Percentiles rank a stretch among this genome's conserved stretches.
These are phyloP conservation scores for Apophysomyces elegans DNA, from an alignment of 371 early-diverging fungal genomes.

Conservation along the genomic window DNA sequence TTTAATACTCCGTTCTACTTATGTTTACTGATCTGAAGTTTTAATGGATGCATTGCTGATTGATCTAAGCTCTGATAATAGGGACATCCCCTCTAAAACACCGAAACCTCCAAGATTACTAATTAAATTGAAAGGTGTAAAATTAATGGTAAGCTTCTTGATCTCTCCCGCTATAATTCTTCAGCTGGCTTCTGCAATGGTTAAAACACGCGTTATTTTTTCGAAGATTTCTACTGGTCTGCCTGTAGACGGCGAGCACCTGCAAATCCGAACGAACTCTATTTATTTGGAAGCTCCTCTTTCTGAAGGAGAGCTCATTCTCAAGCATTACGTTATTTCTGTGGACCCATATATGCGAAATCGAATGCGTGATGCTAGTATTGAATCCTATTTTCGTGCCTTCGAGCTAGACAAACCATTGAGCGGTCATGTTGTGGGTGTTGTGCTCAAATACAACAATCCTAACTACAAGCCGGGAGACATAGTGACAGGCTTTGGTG, in stretches of 20 bases:
- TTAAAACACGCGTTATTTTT: constrained; percentile 35
- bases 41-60: no score
- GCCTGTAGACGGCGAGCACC: constrained; percentile 49
- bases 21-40: no score
- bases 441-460: constrained; percentile 62
- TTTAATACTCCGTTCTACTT: no score
- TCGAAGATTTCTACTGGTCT: constrained; percentile 44
- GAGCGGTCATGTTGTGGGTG: constrained; percentile 54
- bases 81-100: no score
- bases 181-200: constrained; percentile 12
- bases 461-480: constrained; percentile 59
- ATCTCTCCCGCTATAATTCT: constrained; percentile 1
- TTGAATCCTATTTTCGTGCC: constrained; percentile 52
- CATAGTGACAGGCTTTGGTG: constrained; percentile 45
- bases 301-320: constrained; percentile 54
- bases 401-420: constrained; percentile 62
- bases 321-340: constrained; percentile 45
- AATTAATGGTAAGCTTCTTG: not conserved
- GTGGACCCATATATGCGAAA: constrained; percentile 63
- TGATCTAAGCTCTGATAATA: no score
- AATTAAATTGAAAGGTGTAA: not conserved
- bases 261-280: constrained; percentile 43
- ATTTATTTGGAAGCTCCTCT: constrained; percentile 52
- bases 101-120: not conserved
- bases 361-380: constrained; percentile 55